Evolutionary conservation across 2,329 filamentous ascomycete genomes (phyloP).

Genomic region (Phialocephala subalpina): DNA sequence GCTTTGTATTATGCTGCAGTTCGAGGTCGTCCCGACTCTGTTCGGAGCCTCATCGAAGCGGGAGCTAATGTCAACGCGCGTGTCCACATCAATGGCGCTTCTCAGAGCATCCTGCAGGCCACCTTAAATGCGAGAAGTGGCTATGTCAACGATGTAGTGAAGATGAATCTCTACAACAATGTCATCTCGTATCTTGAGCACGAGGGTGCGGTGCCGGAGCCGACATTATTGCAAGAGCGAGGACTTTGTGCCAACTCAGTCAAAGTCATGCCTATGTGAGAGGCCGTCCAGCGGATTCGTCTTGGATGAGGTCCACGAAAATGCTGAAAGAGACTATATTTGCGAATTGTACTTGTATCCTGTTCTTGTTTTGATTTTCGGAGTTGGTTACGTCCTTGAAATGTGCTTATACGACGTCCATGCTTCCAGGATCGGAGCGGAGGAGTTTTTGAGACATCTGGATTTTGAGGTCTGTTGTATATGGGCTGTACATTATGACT

Average conservation of each 20-base stretch:
- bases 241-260: slow-evolving; percentile 4
- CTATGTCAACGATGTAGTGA: neutral
- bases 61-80: slow-evolving; percentile 18
- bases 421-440: neutral
- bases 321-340: neutral
- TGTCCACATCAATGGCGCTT: neutral
- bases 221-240: slow-evolving; percentile 14
- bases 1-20: slow-evolving; percentile 21
- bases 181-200: slow-evolving; percentile 29
- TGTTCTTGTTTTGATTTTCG: neutral
- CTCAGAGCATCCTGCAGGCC: slow-evolving; percentile 17
- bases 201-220: slow-evolving; percentile 13
- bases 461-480: too few species aligned
- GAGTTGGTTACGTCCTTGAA: neutral
- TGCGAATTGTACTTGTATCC: neutral
- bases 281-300: neutral
- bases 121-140: slow-evolving; percentile 10
- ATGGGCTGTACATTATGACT: too few species aligned
- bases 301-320: neutral
- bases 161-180: slow-evolving; percentile 15
- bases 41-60: slow-evolving; percentile 22
- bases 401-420: neutral
- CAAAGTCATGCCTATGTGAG: slow-evolving; percentile 15
- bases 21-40: slow-evolving; percentile 20
- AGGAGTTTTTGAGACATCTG: neutral